Evolutionary conservation across 2,329 filamentous ascomycete genomes (phyloP).

Genomic region (Shiraia sp.): DNA sequence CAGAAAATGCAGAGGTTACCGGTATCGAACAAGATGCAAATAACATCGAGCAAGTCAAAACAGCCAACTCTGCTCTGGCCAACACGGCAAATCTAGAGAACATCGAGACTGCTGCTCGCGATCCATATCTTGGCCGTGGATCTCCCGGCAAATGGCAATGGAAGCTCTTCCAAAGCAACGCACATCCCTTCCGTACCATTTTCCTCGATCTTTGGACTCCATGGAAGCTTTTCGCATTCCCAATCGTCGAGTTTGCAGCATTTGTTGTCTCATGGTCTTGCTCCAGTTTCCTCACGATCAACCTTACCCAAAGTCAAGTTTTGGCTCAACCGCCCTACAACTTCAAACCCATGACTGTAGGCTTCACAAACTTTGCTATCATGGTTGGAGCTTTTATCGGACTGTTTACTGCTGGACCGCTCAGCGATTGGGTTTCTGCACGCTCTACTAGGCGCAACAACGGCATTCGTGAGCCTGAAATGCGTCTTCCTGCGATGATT

Average conservation of each 20-base stretch:
- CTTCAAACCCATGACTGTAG: slow-evolving; percentile 54
- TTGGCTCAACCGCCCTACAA: slow-evolving; percentile 61
- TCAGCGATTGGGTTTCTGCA: slow-evolving; percentile 62
- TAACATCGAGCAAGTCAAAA: slow-evolving; percentile 30
- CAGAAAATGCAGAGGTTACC: slow-evolving; percentile 12
- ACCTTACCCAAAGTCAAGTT: slow-evolving; percentile 61
- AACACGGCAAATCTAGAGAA: slow-evolving; percentile 26
- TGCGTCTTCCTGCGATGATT: slow-evolving; percentile 61
- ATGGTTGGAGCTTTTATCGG: slow-evolving; percentile 59
- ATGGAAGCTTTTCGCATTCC: slow-evolving; percentile 65
- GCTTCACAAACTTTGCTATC: slow-evolving; percentile 63
- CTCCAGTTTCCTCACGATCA: slow-evolving; percentile 61
- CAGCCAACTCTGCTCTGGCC: slow-evolving; percentile 16
- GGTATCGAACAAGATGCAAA: slow-evolving; percentile 25
- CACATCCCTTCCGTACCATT: slow-evolving; percentile 52
- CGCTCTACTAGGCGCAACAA: slow-evolving; percentile 57
- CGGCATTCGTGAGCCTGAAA: slow-evolving; percentile 62
- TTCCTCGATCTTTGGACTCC: slow-evolving; percentile 62
- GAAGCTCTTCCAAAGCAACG: slow-evolving; percentile 55
- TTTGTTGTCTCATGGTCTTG: slow-evolving; percentile 66
- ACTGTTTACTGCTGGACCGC: slow-evolving; percentile 57
- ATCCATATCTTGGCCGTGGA: slow-evolving; percentile 61
- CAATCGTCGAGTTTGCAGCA: slow-evolving; percentile 65
- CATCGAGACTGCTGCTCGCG: slow-evolving; percentile 49
- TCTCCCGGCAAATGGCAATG: slow-evolving; percentile 61